phyloP scores from a whole-genome alignment of 352 stramenopile species.

The Peronospora destructor region DNA sequence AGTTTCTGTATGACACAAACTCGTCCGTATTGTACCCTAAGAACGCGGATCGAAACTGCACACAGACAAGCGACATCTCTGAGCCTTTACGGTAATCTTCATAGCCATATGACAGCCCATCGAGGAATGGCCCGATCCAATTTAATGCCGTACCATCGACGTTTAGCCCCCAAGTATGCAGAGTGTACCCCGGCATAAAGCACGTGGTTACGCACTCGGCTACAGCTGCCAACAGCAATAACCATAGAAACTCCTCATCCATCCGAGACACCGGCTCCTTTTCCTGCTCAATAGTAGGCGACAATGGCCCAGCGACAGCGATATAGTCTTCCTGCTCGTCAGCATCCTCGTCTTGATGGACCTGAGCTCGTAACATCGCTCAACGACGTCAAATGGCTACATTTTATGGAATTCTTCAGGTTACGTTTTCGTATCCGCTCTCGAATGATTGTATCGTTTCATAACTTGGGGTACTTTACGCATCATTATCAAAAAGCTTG shows the following conservation, averaged over 20 bases:
- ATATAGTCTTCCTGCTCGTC: slow-evolving; percentile 5
- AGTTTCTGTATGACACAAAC: neutral
- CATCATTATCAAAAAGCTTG: slow-evolving; percentile 18
- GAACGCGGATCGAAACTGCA: slow-evolving; percentile 70
- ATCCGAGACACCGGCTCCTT: slow-evolving; percentile 28
- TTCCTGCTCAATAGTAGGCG: slow-evolving; percentile 12
- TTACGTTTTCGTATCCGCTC: too few relatives aligned
- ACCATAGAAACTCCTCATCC: slow-evolving; percentile 59
- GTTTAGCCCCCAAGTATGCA: slow-evolving; percentile 41
- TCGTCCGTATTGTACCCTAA: slow-evolving; percentile 38
- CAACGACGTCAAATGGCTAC: neutral
- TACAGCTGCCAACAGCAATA: slow-evolving; percentile 54
- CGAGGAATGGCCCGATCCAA: slow-evolving; percentile 64
- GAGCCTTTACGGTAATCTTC: slow-evolving; percentile 34
- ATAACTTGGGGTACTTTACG: slow-evolving; percentile 5
- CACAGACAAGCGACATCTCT: slow-evolving; percentile 31
- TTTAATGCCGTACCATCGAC: slow-evolving; percentile 68
- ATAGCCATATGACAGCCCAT: slow-evolving; percentile 60
- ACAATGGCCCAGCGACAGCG: slow-evolving; percentile 2
- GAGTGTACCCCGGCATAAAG: slow-evolving; percentile 49
- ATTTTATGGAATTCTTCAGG: too few relatives aligned
- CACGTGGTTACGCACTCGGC: slow-evolving; percentile 80
- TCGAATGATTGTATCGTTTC: neutral
- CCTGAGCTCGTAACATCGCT: slow-evolving; percentile 28
- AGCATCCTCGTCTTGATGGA: slow-evolving; percentile 4